phyloP scores from a whole-genome alignment of 2,329 filamentous ascomycete species.

The Hymenoscyphus occultus region DNA sequence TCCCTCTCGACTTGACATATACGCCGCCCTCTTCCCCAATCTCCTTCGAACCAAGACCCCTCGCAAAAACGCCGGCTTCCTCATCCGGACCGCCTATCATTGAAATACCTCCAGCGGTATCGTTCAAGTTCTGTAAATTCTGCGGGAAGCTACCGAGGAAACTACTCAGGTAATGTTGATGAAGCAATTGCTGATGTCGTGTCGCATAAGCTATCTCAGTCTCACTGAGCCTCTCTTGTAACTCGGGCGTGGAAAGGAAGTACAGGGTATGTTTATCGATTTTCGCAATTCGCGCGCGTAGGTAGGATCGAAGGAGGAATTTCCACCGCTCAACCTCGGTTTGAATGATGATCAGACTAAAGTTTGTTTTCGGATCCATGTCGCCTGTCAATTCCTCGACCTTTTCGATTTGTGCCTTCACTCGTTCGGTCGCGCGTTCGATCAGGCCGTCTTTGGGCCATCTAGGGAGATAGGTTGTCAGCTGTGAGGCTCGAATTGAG shows the following conservation, averaged over 20 bases:
- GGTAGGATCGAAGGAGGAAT: constrained; percentile 78
- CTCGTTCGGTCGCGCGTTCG: constrained; percentile 72
- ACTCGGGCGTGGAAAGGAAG: constrained; percentile 58
- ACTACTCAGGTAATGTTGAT: constrained; percentile 78
- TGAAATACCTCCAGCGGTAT: constrained; percentile 81
- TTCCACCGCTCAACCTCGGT: constrained; percentile 95
- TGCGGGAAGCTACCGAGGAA: constrained; percentile 82
- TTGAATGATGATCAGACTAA: constrained; percentile 90
- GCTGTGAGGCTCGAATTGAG: constrained; percentile 1
- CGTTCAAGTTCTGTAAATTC: constrained; percentile 79
- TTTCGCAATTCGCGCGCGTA: constrained; percentile 85
- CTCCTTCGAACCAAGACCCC: constrained; percentile 61
- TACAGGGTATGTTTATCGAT: constrained; percentile 76
- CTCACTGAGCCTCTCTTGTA: constrained; percentile 64
- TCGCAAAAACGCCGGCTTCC: constrained; percentile 79
- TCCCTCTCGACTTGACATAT: constrained; percentile 70
- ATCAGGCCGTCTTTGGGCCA: constrained; percentile 72
- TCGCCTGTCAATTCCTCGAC: constrained; percentile 77
- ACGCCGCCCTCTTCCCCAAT: constrained; percentile 69
- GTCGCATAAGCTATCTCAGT: constrained; percentile 80
- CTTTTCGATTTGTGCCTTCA: constrained; percentile 66
- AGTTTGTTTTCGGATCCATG: constrained; percentile 88
- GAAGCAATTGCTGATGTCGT: constrained; percentile 78
- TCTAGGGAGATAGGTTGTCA: constrained; percentile 37
- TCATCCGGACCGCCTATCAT: constrained; percentile 90